Base-by-base conservation (phyloP, 179 eudicot genomes). In the Silene noctiflora region DNA sequence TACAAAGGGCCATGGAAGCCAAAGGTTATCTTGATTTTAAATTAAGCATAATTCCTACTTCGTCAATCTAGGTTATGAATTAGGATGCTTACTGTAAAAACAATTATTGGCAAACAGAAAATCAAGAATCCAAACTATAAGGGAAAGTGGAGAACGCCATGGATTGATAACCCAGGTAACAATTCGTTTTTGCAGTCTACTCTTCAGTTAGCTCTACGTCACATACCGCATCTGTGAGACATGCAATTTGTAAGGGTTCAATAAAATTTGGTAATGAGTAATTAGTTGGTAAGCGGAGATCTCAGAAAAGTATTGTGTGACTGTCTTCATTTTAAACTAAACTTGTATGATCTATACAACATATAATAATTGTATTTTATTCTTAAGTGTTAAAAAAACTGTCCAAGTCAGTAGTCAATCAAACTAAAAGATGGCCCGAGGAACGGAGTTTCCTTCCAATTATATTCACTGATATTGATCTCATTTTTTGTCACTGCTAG, bases 91-190 rank as follows among this genome's bases (percentile, higher is more conserved):
- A 55, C 61, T 12, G 55, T 25, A 35, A 12, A 67, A 79, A 22
- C 6, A 1, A 65, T 63, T 21, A 16, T 33, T 69, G 39, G 62
- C 79, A 53, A 51, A 62, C 88, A 94, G 98, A 90, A 90, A 84
- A 87, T 94, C 77, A 94, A 92, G 91, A 94, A 94, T 79, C 96
- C 97, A 68, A 88, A 92, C 84, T 92, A 89, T 73, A 88, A 94
- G 83, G 98, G 98, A 62, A 94, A 94, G 84, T 94, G 98, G 98
- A 89, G 87, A 87, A 89, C 85, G 70, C 98, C 97, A 69, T 83
- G 90, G 94, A 88, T 94, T 65, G 96, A 94, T 67, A 94, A 94
- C 78, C 98, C 98, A 79, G 98, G 98, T 94, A 83, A 33, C 64
- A 29, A 13, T 60, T 73, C 31, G 12, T 73, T 19, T 17, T 56